phyloP scores from a whole-genome alignment of 2,329 filamentous ascomycete species.

The Trichoderma hamatum region DNA sequence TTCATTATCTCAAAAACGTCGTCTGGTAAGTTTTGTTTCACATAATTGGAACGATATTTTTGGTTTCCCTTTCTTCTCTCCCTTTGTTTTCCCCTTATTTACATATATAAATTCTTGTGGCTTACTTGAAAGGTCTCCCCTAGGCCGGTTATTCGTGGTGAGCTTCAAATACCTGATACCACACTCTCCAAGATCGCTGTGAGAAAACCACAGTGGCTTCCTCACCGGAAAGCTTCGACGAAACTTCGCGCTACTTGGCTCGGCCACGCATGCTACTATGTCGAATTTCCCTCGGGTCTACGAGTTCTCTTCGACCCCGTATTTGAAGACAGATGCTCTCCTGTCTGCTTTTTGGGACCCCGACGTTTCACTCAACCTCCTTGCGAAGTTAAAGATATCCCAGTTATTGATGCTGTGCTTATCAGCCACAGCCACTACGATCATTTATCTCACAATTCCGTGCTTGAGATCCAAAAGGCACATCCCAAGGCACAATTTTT shows the following conservation, averaged over 20 bases:
- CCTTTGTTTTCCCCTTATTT: neutral
- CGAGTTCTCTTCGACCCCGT: slow-evolving; percentile 93
- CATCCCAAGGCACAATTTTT: slow-evolving; percentile 86
- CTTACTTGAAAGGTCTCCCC: neutral
- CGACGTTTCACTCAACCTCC: slow-evolving; percentile 78
- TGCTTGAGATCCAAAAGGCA: slow-evolving; percentile 68
- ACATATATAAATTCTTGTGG: neutral
- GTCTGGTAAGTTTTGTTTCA: slow-evolving; percentile 32
- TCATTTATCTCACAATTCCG: slow-evolving; percentile 78
- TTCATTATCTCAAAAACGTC: slow-evolving; percentile 38
- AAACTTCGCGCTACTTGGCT: slow-evolving; percentile 88
- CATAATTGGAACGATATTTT: neutral
- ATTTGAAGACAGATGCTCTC: slow-evolving; percentile 84
- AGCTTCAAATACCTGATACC: slow-evolving; percentile 58
- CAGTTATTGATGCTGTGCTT: slow-evolving; percentile 72
- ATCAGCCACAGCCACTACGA: slow-evolving; percentile 95
- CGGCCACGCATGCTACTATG: slow-evolving; percentile 90
- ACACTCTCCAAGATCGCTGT: slow-evolving; percentile 68
- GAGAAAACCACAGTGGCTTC: slow-evolving; percentile 67
- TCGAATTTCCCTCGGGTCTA: slow-evolving; percentile 85
- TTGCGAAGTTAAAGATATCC: slow-evolving; percentile 77
- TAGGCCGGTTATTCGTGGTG: slow-evolving; percentile 45
- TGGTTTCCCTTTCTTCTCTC: neutral
- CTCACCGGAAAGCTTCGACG: slow-evolving; percentile 57
- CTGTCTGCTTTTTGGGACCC: slow-evolving; percentile 69